Conservation (phyloP, 208 protist species). For the Crithidia mellificae region DNA sequence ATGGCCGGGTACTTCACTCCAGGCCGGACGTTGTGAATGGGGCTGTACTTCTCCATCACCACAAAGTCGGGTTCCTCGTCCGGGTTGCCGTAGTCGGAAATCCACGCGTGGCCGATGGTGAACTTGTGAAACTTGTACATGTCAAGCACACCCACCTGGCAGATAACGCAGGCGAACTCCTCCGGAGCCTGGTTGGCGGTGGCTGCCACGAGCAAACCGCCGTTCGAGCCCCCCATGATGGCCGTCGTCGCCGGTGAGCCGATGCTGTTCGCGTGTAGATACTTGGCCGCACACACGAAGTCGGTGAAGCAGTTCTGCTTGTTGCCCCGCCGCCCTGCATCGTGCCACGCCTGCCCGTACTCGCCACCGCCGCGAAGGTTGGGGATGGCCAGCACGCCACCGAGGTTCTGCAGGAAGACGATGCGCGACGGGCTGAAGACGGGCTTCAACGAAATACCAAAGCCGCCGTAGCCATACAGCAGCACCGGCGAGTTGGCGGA, state of each 20-base stretch:
- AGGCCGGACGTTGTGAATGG: constrained; percentile 90
- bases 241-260: constrained; percentile 84
- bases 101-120: constrained; percentile 94
- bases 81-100: constrained; percentile 92
- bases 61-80: constrained; percentile 93
- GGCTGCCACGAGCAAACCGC: constrained; percentile 93
- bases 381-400: constrained; percentile 84
- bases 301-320: constrained; percentile 93
- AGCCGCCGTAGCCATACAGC: constrained; percentile 96
- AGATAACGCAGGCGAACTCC: constrained; percentile 80
- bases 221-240: constrained; percentile 95
- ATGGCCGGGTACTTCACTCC: constrained; percentile 88
- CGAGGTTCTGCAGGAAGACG: constrained; percentile 82
- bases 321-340: constrained; percentile 72
- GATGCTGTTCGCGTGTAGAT: constrained; percentile 73
- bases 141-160: constrained; percentile 93
- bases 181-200: constrained; percentile 90
- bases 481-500: constrained; percentile 75
- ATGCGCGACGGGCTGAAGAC: constrained; percentile 73
- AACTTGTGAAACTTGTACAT: constrained; percentile 97
- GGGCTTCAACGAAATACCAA: constrained; percentile 89
- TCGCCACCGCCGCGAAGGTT: constrained; percentile 96
- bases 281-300: constrained; percentile 78
- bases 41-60: constrained; percentile 92
- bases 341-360: constrained; percentile 94